Evolutionary conservation across 257 asterid genomes (phyloP), one percentile per base, ranked within the genome.

Genomic region (Prunella vulgaris): DNA sequence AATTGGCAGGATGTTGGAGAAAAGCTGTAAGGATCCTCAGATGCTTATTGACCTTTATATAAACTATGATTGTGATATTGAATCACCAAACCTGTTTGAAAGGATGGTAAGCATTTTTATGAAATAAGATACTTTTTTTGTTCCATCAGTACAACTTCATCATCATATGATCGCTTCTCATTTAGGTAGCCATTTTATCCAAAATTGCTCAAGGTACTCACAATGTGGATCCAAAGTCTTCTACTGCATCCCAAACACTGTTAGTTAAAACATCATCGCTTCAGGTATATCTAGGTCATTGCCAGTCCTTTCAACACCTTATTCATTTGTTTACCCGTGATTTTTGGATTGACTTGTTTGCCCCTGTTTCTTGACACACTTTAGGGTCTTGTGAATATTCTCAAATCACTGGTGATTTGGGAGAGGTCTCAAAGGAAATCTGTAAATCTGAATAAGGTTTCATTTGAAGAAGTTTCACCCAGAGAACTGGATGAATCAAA

Each of bases 21-120:
- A 86, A 77, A 84, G 82, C 57, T 87, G 96, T 88, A 91, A 85
- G 86, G 92, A 89, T 78, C 84, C 99, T 70, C 97, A 94, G 84
- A 80, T 86, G 95, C 93, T 91, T 80, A 92, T 94, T 48, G 98
- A 91, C 83, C 85, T 94, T 66, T 94, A 85, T 65, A 81, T 94
- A 80, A 94, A 94, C 79, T 94, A 89, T 79, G 99, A 94, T 75
- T 94, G 99, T 84, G 99, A 89, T 85, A 90, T 77, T 78, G 86
- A 89, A 71, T 95, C 96, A 61, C 96, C 97, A 51, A 91, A 91
- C 80, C 80, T 94, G 72, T 94, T 91, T 83, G 99, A 89, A 70
- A 86, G 80, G 74, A 91, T 87, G 97, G 99, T 94, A 72, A 68
- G 84, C 65, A 53, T 61, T 66, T 68, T 58, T 71, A 32, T 65